phyloP scores from a whole-genome alignment of 2,329 filamentous ascomycete species.

The Xylaria sp. region DNA sequence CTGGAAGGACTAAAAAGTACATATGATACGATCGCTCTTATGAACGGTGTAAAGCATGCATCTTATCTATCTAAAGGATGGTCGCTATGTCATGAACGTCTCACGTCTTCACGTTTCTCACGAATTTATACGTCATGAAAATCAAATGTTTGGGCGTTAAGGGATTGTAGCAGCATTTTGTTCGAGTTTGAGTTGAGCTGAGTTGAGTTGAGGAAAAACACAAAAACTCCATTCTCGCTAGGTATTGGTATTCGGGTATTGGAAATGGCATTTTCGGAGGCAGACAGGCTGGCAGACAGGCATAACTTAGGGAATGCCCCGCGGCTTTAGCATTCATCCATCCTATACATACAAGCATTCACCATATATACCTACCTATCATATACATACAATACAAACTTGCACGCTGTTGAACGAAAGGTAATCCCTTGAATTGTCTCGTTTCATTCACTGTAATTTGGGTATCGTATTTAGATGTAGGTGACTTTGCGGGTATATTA shows the following conservation, averaged over 20 bases:
- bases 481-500: neutral
- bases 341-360: neutral
- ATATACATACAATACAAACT: neutral
- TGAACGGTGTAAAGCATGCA: conserved; percentile 2
- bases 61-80: neutral
- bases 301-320: neutral
- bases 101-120: conserved; percentile 3
- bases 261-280: too few relatives aligned
- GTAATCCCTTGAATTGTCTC: neutral
- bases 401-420: neutral
- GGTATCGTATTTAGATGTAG: conserved; percentile 17
- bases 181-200: too few relatives aligned
- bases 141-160: conserved; percentile 7
- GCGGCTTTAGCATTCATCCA: conserved; percentile 12
- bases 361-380: neutral
- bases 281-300: neutral
- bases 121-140: conserved; percentile 30
- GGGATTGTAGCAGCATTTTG: conserved; percentile 4
- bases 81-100: too few relatives aligned
- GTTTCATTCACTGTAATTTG: neutral
- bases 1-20: conserved; percentile 33
- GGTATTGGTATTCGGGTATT: too few relatives aligned
- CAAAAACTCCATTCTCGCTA: conserved; percentile 22
- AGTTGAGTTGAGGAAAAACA: neutral
- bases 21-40: conserved; percentile 9